These are phyloP conservation scores for Sphaerostilbella broomeana DNA, from an alignment of 2,329 filamentous ascomycete species.

Conservation along the genomic window DNA sequence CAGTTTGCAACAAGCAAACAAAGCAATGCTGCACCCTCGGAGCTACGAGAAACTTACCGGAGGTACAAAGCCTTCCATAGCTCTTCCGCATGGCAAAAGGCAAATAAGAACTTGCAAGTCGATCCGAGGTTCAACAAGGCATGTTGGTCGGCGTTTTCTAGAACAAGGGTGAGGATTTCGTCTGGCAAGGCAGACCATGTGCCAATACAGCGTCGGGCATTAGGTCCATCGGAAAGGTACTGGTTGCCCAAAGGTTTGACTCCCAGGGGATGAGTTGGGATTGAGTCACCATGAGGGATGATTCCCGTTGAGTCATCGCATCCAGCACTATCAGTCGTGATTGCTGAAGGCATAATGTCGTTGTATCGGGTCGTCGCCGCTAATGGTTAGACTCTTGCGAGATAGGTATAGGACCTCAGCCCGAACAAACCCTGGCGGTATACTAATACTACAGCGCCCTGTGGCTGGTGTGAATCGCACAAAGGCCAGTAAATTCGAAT, in stretches of 20 bases:
- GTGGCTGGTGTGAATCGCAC: too few relatives aligned
- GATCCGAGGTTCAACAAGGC: conserved; percentile 61
- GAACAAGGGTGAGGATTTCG: conserved; percentile 66
- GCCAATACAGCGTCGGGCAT: conserved; percentile 62
- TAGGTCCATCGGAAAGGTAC: conserved; percentile 56
- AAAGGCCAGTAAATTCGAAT: too few relatives aligned
- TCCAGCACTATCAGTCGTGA: neutral
- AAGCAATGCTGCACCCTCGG: too few relatives aligned
- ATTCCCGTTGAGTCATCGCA: conserved; percentile 1
- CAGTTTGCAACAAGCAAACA: too few relatives aligned
- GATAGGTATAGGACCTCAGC: too few relatives aligned
- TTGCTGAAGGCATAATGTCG: conserved; percentile 9
- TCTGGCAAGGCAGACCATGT: conserved; percentile 65
- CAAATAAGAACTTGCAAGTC: conserved; percentile 81
- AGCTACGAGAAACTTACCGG: conserved; percentile 69
- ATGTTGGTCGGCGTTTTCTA: conserved; percentile 65
- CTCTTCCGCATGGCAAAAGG: conserved; percentile 77
- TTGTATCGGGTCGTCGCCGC: too few relatives aligned
- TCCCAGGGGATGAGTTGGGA: conserved; percentile 73
- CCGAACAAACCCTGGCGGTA: neutral
- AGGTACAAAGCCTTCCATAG: conserved; percentile 83
- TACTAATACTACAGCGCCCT: neutral
- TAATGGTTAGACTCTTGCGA: too few relatives aligned
- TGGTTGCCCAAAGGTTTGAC: conserved; percentile 85
- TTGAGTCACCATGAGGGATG: conserved; percentile 34